These are phyloP conservation scores for Boletus edulis DNA, from an alignment of 768 basidiomycete genomes.

Conservation along the genomic window DNA sequence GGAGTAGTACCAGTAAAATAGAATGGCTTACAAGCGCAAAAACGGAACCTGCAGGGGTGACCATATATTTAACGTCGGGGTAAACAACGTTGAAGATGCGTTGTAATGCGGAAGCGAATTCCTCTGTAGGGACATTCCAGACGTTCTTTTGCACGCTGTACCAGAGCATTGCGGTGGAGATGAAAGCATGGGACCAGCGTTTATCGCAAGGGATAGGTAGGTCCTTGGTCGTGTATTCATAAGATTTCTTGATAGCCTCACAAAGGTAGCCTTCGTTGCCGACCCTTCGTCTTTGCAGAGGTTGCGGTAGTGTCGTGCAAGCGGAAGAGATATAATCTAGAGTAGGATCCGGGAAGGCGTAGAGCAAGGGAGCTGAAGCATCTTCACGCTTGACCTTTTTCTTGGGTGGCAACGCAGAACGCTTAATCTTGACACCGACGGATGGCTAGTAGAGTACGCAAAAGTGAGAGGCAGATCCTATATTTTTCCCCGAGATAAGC, in stretches of 20 bases:
- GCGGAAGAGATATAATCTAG: too few species aligned
- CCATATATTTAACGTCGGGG: neutral
- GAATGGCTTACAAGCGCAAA: neutral
- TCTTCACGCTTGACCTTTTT: neutral
- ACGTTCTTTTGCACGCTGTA: neutral
- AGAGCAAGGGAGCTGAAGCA: neutral
- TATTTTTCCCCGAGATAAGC: neutral
- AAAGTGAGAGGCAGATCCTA: neutral
- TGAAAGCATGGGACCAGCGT: slow-evolving; percentile 2
- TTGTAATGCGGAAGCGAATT: neutral
- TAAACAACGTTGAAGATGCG: slow-evolving; percentile 2
- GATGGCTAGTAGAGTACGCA: neutral
- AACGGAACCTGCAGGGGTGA: neutral
- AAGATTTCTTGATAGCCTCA: neutral
- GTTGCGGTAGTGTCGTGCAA: neutral
- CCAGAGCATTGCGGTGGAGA: slow-evolving; percentile 6
- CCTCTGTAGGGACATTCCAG: neutral
- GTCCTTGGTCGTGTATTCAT: neutral
- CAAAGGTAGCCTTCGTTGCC: neutral
- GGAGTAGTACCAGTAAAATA: neutral
- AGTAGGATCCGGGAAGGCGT: too few species aligned
- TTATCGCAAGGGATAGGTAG: slow-evolving; percentile 2
- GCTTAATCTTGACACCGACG: neutral
- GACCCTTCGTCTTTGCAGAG: neutral
- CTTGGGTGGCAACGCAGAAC: neutral